Evolutionary conservation across 2,329 filamentous ascomycete species (phyloP).

Genomic region (Orbilia javanica): DNA sequence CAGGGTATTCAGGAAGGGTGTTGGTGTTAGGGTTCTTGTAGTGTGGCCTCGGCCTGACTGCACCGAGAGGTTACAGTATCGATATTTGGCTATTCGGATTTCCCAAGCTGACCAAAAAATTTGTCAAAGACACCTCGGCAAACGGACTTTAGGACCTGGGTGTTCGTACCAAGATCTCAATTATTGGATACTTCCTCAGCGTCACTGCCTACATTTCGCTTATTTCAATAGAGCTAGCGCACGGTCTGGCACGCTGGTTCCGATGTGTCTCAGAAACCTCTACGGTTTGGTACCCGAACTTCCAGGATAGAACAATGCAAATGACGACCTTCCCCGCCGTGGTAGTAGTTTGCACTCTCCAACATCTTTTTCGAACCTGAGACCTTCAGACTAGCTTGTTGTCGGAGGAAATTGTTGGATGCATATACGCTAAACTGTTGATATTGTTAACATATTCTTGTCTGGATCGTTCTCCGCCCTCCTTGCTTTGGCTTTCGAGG

Average conservation of each 20-base stretch:
- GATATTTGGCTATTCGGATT: constrained; percentile 45
- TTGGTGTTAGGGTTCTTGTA: constrained; percentile 4
- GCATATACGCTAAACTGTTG: neutral
- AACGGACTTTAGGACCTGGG: constrained; percentile 8
- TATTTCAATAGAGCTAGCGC: constrained; percentile 25
- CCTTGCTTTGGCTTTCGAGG: constrained; percentile 11
- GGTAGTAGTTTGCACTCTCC: neutral
- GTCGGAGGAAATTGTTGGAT: constrained; percentile 11
- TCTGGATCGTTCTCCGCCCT: constrained; percentile 20
- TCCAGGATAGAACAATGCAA: constrained; percentile 13
- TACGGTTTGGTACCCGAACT: constrained; percentile 6
- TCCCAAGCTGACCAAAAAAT: constrained; percentile 20
- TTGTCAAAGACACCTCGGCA: constrained; percentile 16
- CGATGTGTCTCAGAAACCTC: constrained; percentile 53
- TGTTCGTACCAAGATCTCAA: constrained; percentile 37
- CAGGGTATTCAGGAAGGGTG: constrained; percentile 13
- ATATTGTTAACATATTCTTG: constrained; percentile 28
- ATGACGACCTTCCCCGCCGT: constrained; percentile 27
- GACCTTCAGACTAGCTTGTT: neutral
- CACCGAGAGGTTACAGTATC: constrained; percentile 22
- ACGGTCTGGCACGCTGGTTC: constrained; percentile 50
- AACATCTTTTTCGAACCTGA: neutral
- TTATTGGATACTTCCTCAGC: constrained; percentile 16
- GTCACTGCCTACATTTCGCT: constrained; percentile 39
- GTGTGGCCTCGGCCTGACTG: constrained; percentile 28